Percentiles rank a stretch among this genome's conserved stretches.
These are phyloP conservation scores for Crithidia mellificae DNA, from an alignment of 208 protist genomes.

Conservation along the genomic window DNA sequence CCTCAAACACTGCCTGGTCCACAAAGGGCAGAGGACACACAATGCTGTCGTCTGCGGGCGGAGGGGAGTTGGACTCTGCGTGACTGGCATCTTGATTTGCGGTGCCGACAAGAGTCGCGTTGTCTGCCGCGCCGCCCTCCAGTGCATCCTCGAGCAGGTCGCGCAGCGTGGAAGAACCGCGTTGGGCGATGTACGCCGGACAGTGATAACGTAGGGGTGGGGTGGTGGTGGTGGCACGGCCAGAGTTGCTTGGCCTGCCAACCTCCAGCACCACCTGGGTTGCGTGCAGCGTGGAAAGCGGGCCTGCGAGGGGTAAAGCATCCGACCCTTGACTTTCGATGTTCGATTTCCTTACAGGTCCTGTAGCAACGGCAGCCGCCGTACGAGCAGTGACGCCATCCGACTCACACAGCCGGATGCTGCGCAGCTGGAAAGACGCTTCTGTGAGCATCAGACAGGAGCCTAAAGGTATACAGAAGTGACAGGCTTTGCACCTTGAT, in stretches of 20 bases:
- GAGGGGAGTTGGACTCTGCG: too few species aligned
- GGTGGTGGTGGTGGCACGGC: neutral
- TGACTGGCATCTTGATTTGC: too few species aligned
- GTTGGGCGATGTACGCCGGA: conserved; percentile 44
- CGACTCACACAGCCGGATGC: conserved; percentile 14
- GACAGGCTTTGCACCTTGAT: too few species aligned
- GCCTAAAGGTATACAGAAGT: too few species aligned
- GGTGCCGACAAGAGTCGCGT: too few species aligned
- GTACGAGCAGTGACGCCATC: too few species aligned
- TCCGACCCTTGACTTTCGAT: too few species aligned
- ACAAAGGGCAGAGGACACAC: conserved; percentile 51
- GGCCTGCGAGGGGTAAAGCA: neutral
- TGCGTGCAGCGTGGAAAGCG: neutral
- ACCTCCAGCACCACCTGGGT: conserved; percentile 30
- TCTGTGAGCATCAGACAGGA: conserved; percentile 6
- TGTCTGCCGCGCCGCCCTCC: conserved; percentile 6
- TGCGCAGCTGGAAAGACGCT: conserved; percentile 19
- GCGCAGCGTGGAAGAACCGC: conserved; percentile 37
- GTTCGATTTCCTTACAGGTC: too few species aligned
- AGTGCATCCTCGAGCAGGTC: conserved; percentile 42
- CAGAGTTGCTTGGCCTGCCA: too few species aligned
- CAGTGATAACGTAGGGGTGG: conserved; percentile 31
- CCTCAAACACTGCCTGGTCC: conserved; percentile 39
- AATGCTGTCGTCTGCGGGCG: neutral
- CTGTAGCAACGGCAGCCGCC: too few species aligned